Evolutionary conservation across 2,329 filamentous ascomycete genomes (phyloP).

Genomic region (Phialocephala subalpina): DNA sequence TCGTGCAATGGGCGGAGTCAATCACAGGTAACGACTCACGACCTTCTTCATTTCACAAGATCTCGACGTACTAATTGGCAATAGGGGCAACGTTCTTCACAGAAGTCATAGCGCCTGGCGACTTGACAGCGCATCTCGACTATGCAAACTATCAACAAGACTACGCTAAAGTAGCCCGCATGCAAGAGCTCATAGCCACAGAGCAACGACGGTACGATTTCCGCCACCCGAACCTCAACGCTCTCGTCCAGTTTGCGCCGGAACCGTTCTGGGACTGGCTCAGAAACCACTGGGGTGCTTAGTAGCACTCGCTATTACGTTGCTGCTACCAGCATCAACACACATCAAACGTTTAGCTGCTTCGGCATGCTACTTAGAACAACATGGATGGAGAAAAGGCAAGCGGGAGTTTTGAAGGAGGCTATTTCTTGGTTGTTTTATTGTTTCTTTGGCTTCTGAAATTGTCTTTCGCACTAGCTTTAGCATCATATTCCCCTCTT

Average conservation of each 20-base stretch:
- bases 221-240: conserved; percentile 66
- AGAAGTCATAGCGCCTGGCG: conserved; percentile 34
- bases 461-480: not conserved
- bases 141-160: conserved; percentile 47
- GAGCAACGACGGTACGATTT: conserved; percentile 74
- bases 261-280: conserved; percentile 64
- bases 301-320: conserved; percentile 10
- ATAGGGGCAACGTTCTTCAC: conserved; percentile 29
- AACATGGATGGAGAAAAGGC: not conserved
- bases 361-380: not conserved
- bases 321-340: not conserved
- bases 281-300: conserved; percentile 51
- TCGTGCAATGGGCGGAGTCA: conserved; percentile 59
- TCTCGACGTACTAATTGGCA: conserved; percentile 20
- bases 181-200: conserved; percentile 72
- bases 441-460: conserved; percentile 1
- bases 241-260: conserved; percentile 55
- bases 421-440: not conserved
- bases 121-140: conserved; percentile 32
- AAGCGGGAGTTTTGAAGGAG: not conserved
- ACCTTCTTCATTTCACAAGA: not conserved
- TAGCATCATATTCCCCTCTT: not conserved
- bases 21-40: conserved; percentile 57
- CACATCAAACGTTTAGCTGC: not conserved
- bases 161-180: conserved; percentile 57